Evolutionary conservation across 257 asterid genomes (phyloP).

Genomic region (Vinca minor): DNA sequence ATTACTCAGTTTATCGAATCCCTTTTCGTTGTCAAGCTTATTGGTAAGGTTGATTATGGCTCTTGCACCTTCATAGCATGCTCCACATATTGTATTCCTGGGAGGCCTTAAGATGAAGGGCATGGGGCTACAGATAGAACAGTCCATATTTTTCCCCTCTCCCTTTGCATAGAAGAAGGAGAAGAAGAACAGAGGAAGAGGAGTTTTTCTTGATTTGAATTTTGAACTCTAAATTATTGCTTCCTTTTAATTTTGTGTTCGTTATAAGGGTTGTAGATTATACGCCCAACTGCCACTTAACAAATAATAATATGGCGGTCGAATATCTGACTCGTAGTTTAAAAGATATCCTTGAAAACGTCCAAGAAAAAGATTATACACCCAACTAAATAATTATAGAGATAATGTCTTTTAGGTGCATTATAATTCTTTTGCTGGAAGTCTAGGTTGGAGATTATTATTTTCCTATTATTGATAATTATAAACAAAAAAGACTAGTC

Average conservation of each 20-base stretch:
- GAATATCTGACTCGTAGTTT: no score
- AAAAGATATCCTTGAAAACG: no score
- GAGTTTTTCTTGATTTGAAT: constrained; percentile 17
- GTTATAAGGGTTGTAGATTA: constrained; percentile 10
- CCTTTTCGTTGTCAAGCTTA: constrained; percentile 42
- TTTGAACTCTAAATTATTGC: constrained; percentile 19
- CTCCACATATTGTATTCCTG: constrained; percentile 68
- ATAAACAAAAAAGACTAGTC: not conserved
- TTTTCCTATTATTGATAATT: not conserved
- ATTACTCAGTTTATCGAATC: constrained; percentile 31
- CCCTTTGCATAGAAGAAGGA: constrained; percentile 6
- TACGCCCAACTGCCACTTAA: no score
- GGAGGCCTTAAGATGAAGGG: constrained; percentile 82
- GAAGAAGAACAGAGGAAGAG: not conserved
- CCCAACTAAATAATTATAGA: constrained; percentile 26
- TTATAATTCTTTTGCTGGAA: not conserved
- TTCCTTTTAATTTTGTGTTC: constrained; percentile 11
- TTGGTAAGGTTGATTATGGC: constrained; percentile 53
- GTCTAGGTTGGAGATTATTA: not conserved
- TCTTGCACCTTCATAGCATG: constrained; percentile 89
- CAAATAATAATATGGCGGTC: no score
- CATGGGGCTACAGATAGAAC: constrained; percentile 80
- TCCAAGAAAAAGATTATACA: constrained; percentile 22
- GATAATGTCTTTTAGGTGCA: constrained; percentile 14
- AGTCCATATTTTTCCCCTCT: constrained; percentile 42